Base-by-base conservation (phyloP, 2,329 filamentous ascomycete species). In the Neurospora sp. region DNA sequence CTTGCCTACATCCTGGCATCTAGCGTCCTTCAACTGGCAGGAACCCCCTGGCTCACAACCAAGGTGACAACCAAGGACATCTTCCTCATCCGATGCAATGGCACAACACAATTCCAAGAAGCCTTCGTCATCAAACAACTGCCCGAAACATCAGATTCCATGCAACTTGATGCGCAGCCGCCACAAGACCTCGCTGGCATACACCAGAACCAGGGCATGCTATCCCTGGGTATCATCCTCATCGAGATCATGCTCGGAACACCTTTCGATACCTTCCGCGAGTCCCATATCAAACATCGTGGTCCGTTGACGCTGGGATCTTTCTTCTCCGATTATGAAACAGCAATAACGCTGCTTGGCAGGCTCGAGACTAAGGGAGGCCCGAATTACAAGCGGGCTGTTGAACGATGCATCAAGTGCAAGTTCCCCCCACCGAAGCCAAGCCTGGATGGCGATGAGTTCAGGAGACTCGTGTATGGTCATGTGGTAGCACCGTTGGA, bases 11-110 rank as follows among this genome's bases (percentile, higher is more conserved):
- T 69, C 2, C 68, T 75, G 1, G 72, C 75, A 6, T 74, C 74
- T 0, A 74, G 74, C 70, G 68, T 77, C 12, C 67, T 76, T 4
- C 73, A 76, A 19, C 70, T 77, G 12, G 67, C 76, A 39, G 70
- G 73, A 6, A 77, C 74, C 0, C 68, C 69, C 2, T 77, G 76
- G 75, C 71, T 76, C 3, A 70, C 74, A 2, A 41, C 66, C 5
- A 66, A 12, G 0, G 69, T 72, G 17, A 75, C 69, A 1, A 72
- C 40, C 36, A 67, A 71, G 38, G 68, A 73, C 8, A 68, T 77
- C 0, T 73, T 71, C 2, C 66, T 77, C 4, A 65, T 75, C 11
- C 10, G 66, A 67, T n/a, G 67, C 52, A 15, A 46, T 19, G 43
- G 41, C 3, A 19, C 28, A 10, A 1, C 28, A 23, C 8, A 39